phyloP scores from a whole-genome alignment of 345 rosid species.

The Ceriops zippeliana region DNA sequence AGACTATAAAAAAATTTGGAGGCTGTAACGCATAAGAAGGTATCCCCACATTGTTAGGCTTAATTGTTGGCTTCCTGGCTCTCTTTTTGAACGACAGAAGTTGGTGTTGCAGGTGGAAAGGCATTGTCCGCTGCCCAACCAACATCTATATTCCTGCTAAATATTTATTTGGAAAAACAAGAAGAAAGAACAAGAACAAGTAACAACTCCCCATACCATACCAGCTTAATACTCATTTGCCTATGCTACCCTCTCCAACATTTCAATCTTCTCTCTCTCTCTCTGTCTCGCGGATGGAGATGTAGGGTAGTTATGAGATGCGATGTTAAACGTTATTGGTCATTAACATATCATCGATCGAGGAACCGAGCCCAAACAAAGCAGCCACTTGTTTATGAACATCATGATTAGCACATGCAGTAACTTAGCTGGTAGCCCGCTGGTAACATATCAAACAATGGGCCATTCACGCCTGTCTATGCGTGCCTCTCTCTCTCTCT shows the following conservation, averaged over 20 bases:
- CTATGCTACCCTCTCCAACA: neutral
- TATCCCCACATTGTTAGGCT: neutral
- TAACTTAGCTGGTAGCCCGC: constrained; percentile 47
- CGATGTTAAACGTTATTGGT: neutral
- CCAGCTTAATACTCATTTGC: neutral
- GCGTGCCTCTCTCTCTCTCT: neutral
- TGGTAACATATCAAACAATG: constrained; percentile 48
- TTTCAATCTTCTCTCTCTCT: too few relatives aligned
- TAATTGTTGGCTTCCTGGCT: neutral
- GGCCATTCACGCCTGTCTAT: constrained; percentile 42
- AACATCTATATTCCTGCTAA: constrained; percentile 15
- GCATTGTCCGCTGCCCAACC: constrained; percentile 25
- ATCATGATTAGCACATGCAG: constrained; percentile 4
- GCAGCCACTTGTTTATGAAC: constrained; percentile 25
- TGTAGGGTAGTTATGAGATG: neutral
- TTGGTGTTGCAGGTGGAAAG: constrained; percentile 15
- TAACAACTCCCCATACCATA: too few relatives aligned
- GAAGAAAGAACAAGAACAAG: neutral
- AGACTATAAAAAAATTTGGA: neutral
- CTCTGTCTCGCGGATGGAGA: too few relatives aligned
- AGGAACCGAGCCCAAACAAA: neutral
- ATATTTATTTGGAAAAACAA: neutral
- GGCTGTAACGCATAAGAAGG: constrained; percentile 19
- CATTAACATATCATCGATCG: neutral
- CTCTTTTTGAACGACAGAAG: neutral